These are phyloP conservation scores for Aspergillus jensenii DNA, from an alignment of 2,329 filamentous ascomycete genomes.

Conservation along the genomic window DNA sequence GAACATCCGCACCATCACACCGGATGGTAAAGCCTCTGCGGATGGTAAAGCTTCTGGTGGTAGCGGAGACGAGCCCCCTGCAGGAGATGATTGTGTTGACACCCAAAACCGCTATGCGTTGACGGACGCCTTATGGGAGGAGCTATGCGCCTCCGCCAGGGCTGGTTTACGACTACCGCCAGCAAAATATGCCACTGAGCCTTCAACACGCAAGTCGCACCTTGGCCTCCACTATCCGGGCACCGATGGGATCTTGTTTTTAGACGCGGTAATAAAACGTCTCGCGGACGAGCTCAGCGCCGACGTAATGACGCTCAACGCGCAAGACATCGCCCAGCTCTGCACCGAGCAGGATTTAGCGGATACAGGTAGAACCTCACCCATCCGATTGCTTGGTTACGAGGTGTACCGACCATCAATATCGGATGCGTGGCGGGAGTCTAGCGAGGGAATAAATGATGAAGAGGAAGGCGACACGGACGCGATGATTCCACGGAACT, in stretches of 20 bases:
- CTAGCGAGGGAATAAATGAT: constrained; percentile 50
- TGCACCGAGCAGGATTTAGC: constrained; percentile 44
- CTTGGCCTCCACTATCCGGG: constrained; percentile 61
- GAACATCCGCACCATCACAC: constrained; percentile 24
- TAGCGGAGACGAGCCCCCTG: constrained; percentile 23
- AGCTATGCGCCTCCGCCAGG: constrained; percentile 52
- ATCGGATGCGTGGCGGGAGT: constrained; percentile 33
- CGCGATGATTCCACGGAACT: constrained; percentile 21
- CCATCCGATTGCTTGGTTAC: constrained; percentile 51
- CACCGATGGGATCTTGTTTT: constrained; percentile 53
- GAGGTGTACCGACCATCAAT: constrained; percentile 50
- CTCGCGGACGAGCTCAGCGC: constrained; percentile 58
- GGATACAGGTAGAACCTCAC: constrained; percentile 32
- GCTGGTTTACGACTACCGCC: constrained; percentile 50
- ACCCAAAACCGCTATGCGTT: constrained; percentile 38
- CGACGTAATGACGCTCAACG: constrained; percentile 45
- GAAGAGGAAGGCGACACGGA: constrained; percentile 46
- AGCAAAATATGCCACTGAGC: constrained; percentile 44
- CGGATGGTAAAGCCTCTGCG: constrained; percentile 17
- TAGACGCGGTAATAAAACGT: constrained; percentile 63
- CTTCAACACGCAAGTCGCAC: constrained; percentile 54
- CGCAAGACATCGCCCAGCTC: constrained; percentile 47
- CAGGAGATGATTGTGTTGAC: constrained; percentile 15
- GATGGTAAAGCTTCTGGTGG: constrained; percentile 24
- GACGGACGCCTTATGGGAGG: constrained; percentile 44